phyloP scores from a whole-genome alignment of 352 stramenopile genomes.

The Globisporangium polare region DNA sequence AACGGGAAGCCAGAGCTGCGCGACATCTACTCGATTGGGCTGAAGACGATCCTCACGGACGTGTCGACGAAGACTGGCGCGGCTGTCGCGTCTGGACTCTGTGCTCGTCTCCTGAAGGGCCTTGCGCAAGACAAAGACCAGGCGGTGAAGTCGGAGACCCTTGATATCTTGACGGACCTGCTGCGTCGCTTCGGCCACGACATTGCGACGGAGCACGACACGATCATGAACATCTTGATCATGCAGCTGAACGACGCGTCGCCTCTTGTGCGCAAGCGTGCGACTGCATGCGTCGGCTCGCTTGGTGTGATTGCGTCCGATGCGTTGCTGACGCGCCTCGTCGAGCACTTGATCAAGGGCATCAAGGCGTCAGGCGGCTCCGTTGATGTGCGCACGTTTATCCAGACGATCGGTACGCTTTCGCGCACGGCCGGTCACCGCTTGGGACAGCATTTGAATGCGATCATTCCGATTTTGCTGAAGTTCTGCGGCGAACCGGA shows the following conservation, averaged over 20 bases:
- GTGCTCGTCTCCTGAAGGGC: constrained; percentile 58
- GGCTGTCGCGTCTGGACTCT: constrained; percentile 70
- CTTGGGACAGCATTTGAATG: constrained; percentile 93
- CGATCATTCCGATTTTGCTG: constrained; percentile 96
- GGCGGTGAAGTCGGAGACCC: constrained; percentile 90
- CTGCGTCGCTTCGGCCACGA: constrained; percentile 94
- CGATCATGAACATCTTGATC: constrained; percentile 88
- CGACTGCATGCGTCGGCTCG: constrained; percentile 92
- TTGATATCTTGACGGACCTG: constrained; percentile 97
- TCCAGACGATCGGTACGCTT: constrained; percentile 97
- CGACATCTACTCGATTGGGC: constrained; percentile 98
- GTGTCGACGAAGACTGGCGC: constrained; percentile 91
- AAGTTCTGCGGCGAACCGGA: constrained; percentile 92
- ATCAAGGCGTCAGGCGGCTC: constrained; percentile 79
- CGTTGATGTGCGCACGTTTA: constrained; percentile 88
- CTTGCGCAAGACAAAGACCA: constrained; percentile 67
- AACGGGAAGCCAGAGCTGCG: constrained; percentile 95
- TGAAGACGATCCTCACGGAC: constrained; percentile 96
- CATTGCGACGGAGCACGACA: constrained; percentile 83
- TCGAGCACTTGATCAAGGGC: constrained; percentile 90
- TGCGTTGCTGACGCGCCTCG: constrained; percentile 89
- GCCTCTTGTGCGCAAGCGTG: constrained; percentile 94
- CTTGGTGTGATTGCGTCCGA: constrained; percentile 95
- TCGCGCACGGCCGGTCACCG: constrained; percentile 95
- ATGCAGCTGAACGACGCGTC: constrained; percentile 78